A percentile compares a stretch with the other conserved stretches of the same genome.
These are phyloP conservation scores for Lophium mytilinum DNA, from an alignment of 495 filamentous ascomycete genomes.

Conservation along the genomic window DNA sequence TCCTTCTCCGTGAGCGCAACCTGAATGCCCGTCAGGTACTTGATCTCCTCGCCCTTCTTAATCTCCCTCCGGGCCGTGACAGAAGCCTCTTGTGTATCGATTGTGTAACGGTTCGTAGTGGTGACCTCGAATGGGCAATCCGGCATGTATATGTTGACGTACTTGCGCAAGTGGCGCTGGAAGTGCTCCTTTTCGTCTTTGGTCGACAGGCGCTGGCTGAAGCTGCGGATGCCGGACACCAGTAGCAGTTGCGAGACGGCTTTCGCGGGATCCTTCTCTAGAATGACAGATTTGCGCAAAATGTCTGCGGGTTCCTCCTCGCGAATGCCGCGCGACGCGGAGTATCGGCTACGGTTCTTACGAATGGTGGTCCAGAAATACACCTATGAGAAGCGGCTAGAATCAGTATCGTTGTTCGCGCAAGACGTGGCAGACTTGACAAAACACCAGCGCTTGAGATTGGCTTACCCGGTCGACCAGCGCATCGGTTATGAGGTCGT, in stretches of 20 bases:
- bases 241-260: conserved; percentile 63
- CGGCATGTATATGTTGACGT: conserved; percentile 84
- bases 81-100: conserved; percentile 76
- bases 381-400: conserved; percentile 45
- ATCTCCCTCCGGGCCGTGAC: conserved; percentile 76
- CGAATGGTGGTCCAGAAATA: conserved; percentile 94
- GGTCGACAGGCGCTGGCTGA: conserved; percentile 53
- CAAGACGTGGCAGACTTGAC: conserved; percentile 10
- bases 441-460: conserved; percentile 14
- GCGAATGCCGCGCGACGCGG: conserved; percentile 66
- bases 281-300: conserved; percentile 66
- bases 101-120: conserved; percentile 94
- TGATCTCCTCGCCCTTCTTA: conserved; percentile 74
- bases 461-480: conserved; percentile 81
- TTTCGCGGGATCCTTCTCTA: conserved; percentile 57
- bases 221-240: conserved; percentile 66
- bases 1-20: conserved; percentile 85
- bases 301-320: conserved; percentile 76
- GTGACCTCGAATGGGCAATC: conserved; percentile 92
- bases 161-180: conserved; percentile 74
- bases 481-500: conserved; percentile 93
- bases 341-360: conserved; percentile 84
- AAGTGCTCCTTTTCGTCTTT: conserved; percentile 84
- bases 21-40: conserved; percentile 81
- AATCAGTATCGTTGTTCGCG: conserved; percentile 9